Conservation (phyloP, 805 yeast species). For the Millerozyma acaciae region DNA sequence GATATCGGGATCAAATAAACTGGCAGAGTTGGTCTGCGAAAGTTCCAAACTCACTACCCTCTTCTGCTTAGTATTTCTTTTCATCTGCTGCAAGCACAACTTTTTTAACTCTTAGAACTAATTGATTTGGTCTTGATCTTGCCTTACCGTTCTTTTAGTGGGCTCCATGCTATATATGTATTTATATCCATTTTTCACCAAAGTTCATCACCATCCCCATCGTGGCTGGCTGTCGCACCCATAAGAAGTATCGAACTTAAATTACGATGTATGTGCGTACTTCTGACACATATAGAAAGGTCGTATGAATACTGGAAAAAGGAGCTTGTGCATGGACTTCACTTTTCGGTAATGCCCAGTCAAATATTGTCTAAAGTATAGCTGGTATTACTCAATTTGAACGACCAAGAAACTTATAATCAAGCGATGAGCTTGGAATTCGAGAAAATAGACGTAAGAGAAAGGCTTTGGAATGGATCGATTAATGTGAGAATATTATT, state of each 20-base stretch:
- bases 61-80: conserved; percentile 5
- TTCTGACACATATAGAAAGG: too few species aligned
- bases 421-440: too few species aligned
- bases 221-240: conserved; percentile 6
- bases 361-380: too few species aligned
- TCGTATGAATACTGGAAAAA: too few species aligned
- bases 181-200: neutral
- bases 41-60: conserved; percentile 19
- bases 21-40: conserved; percentile 24
- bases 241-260: neutral
- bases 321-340: too few species aligned
- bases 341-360: too few species aligned
- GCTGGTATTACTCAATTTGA: too few species aligned
- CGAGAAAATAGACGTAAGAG: conserved; percentile 25
- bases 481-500: conserved; percentile 41
- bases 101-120: neutral
- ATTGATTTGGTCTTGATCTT: neutral
- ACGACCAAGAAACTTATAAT: too few species aligned
- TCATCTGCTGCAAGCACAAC: neutral
- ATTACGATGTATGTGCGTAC: too few species aligned
- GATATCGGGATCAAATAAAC: conserved; percentile 19
- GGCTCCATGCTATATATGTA: too few species aligned
- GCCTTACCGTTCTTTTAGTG: too few species aligned
- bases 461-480: conserved; percentile 52
- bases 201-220: too few species aligned